Conservation (phyloP, 2,329 filamentous ascomycete genomes). For the Penicillium sp. region DNA sequence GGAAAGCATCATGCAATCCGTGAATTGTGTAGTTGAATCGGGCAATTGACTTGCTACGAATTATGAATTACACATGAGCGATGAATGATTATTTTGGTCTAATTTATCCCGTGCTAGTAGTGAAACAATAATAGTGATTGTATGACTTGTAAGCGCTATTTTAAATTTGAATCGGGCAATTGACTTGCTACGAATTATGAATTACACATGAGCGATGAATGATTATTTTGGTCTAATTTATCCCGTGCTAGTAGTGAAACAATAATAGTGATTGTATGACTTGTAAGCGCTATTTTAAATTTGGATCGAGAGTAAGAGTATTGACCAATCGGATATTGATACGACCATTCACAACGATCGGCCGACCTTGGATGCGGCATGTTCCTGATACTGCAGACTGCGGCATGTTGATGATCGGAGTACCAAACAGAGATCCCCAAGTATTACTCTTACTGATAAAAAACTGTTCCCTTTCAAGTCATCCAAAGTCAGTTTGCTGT, state of each 20-base stretch:
- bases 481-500: too few relatives aligned
- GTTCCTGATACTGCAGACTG: too few relatives aligned
- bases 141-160: neutral
- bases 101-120: neutral
- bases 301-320: too few relatives aligned
- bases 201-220: neutral
- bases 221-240: neutral
- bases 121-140: neutral
- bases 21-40: conserved; percentile 6
- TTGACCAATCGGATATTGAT: too few relatives aligned
- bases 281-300: neutral
- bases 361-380: too few relatives aligned
- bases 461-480: too few relatives aligned
- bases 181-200: neutral
- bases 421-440: too few relatives aligned
- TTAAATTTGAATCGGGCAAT: neutral
- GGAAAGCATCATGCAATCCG: conserved; percentile 24
- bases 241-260: neutral
- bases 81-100: neutral
- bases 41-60: neutral
- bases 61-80: neutral
- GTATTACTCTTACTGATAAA: too few relatives aligned
- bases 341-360: too few relatives aligned
- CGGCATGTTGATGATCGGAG: too few relatives aligned
- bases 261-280: neutral